Evolutionary conservation across 139 green algal species (phyloP).

Genomic region (Monoraphidium neglectum): DNA sequence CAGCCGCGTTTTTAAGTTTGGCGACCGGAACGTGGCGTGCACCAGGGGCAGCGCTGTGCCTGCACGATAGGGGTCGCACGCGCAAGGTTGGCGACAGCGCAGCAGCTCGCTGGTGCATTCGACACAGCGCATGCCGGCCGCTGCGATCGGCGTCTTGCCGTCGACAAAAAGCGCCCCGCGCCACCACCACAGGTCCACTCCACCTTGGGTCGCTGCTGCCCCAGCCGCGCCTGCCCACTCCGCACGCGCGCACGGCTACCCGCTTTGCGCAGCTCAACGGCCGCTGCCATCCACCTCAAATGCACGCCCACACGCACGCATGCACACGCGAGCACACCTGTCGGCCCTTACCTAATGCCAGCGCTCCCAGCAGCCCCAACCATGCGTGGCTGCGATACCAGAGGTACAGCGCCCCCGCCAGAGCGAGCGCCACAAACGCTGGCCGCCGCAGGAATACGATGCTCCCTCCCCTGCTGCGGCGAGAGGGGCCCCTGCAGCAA

Average conservation of each 20-base stretch:
- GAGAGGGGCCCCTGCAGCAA: background rate
- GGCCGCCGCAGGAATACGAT: conserved; percentile 15
- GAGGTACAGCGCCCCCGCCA: background rate
- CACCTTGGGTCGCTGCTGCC: background rate
- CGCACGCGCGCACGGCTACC: background rate
- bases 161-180: background rate
- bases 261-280: background rate
- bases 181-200: background rate
- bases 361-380: conserved; percentile 23
- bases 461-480: background rate
- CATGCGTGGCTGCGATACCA: conserved; percentile 14
- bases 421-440: conserved; percentile 14
- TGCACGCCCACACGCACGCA: too few species aligned
- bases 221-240: background rate
- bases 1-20: conserved; percentile 53
- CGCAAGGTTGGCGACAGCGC: too few species aligned
- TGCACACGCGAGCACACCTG: too few species aligned
- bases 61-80: background rate
- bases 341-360: conserved; percentile 26
- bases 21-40: conserved; percentile 45
- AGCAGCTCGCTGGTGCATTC: background rate
- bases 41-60: conserved; percentile 11
- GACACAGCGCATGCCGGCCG: background rate
- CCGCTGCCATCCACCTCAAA: background rate
- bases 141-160: background rate